Evolutionary conservation across 1,139 yeast species (phyloP), one percentile per base, ranked within the genome.

Genomic region (Geotrichum europaeum): DNA sequence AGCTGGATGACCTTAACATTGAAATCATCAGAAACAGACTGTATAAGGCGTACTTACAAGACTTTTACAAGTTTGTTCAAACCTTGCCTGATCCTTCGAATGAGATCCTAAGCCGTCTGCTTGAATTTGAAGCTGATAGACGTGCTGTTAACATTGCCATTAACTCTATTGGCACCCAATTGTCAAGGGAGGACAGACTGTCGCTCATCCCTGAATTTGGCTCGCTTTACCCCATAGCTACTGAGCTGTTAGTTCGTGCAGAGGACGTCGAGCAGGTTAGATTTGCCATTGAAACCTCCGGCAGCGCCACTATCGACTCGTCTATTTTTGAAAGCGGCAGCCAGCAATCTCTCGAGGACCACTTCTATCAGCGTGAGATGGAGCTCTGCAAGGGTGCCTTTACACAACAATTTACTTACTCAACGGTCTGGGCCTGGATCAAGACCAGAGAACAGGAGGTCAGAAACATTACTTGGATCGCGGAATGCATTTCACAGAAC

Each of bases 401-500:
- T 75, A 91, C 99, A 49, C 99, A 94, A 76, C 99, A 94, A 74
- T 95, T 95, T 73, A 87, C 97, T 18, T 83, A 88, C 69, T 83
- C 94, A 55, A 87, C 97, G 1, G 81, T 94, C 61, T 95, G 97
- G 94, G 97, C 97, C 5, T 94, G 97, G 96, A 83, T 95, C 72
- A 87, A 91, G 76, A 85, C 96, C 22, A 88, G 89, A 71, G 99
- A 95, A 76, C 99, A 95, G 76, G 99, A 95, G 75, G 84, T 95
- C 63, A 83, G 99, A 75, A 95, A 95, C 74, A 86, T 95, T 66
- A 89, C 98, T 25, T 95, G 99, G 99, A 92, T 95, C 65, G 96
- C 98, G 55, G 99, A 95, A 78, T 95, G 99, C 78, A 77, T 78
- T 65, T 79, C 80, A 20, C 80, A 78, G 67, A 77, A 78, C 65